Percentiles rank a stretch among this genome's conserved stretches.
Evolutionary conservation across 164 flowering plant genomes (phyloP).

Genomic region (Nymphaea colorata): DNA sequence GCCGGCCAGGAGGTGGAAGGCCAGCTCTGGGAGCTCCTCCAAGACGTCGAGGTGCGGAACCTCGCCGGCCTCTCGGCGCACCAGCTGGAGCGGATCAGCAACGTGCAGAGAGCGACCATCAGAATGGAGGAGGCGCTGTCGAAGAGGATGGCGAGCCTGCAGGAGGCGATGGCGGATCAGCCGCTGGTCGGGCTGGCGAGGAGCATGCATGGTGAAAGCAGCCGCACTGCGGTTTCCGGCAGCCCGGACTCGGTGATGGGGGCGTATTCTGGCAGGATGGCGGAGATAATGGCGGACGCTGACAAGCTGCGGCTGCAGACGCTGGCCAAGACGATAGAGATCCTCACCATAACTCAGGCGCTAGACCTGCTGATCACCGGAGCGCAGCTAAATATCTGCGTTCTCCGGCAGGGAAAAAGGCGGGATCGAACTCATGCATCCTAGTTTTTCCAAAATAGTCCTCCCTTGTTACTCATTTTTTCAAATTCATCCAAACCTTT

Average conservation of each 20-base stretch:
- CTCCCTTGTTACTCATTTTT: too few species aligned
- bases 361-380: slow-evolving; percentile 64
- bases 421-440: neutral
- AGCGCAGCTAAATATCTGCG: slow-evolving; percentile 45
- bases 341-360: slow-evolving; percentile 33
- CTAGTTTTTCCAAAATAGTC: too few species aligned
- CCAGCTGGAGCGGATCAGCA: slow-evolving; percentile 30
- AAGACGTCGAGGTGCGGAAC: slow-evolving; percentile 30
- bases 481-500: too few species aligned
- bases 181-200: neutral
- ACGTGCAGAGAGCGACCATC: slow-evolving; percentile 10
- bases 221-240: slow-evolving; percentile 7
- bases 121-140: slow-evolving; percentile 32
- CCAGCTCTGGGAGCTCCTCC: slow-evolving; percentile 21
- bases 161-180: slow-evolving; percentile 47
- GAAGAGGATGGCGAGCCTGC: slow-evolving; percentile 44
- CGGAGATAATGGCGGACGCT: slow-evolving; percentile 24
- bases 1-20: slow-evolving; percentile 47
- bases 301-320: slow-evolving; percentile 49
- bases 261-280: slow-evolving; percentile 22
- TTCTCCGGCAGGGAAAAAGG: slow-evolving; percentile 50
- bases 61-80: slow-evolving; percentile 32
- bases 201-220: neutral
- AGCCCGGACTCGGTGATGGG: slow-evolving; percentile 25
- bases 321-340: slow-evolving; percentile 22